These are phyloP conservation scores for Plasmodium vinckei DNA, from an alignment of 169 alveolate species.

Conservation along the genomic window DNA sequence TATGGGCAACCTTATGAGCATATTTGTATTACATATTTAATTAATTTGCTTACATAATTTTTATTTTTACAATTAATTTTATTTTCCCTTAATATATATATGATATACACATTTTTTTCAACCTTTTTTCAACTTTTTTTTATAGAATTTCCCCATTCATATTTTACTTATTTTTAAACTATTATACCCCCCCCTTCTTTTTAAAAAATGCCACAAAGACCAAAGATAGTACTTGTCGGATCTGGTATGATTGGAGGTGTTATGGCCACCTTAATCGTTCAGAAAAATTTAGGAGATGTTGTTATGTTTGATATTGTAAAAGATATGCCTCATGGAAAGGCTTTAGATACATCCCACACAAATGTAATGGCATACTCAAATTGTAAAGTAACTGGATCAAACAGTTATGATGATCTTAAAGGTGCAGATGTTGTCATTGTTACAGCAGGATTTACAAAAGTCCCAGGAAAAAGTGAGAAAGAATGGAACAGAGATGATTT, in stretches of 20 bases:
- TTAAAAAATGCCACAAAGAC: conserved; percentile 37
- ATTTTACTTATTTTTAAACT: neutral
- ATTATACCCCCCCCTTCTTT: neutral
- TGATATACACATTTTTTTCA: neutral
- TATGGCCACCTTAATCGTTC: conserved; percentile 85
- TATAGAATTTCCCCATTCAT: neutral
- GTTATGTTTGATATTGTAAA: conserved; percentile 86
- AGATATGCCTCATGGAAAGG: conserved; percentile 89
- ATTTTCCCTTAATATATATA: too few species aligned
- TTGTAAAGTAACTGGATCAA: conserved; percentile 80
- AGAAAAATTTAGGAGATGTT: conserved; percentile 87
- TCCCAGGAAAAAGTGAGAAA: conserved; percentile 82
- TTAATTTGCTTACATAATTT: too few species aligned
- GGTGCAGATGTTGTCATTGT: conserved; percentile 90
- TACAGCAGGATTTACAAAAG: conserved; percentile 88
- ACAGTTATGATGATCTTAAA: conserved; percentile 78
- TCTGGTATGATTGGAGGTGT: conserved; percentile 90
- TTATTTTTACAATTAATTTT: too few species aligned
- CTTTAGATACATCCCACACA: conserved; percentile 85
- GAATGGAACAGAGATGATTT: conserved; percentile 91
- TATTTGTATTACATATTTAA: too few species aligned
- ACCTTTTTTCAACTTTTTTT: neutral
- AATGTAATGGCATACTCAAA: conserved; percentile 84
- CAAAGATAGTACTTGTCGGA: conserved; percentile 87
- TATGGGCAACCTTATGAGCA: too few species aligned